Conservation (phyloP, 1,139 yeast species). For the Protomyces inundatus region DNA sequence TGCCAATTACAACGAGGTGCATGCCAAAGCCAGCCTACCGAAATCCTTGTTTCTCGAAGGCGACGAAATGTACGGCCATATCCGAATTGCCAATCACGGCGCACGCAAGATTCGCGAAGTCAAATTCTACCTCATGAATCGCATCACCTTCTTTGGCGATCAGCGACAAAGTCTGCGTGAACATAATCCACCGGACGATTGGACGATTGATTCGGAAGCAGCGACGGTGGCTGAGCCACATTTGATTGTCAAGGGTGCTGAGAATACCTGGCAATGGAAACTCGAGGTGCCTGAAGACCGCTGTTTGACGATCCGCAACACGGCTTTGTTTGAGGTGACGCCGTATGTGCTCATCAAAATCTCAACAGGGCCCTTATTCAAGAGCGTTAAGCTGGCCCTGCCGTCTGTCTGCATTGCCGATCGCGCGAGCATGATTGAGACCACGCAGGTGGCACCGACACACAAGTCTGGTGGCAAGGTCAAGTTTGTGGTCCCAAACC, state of each 20-base stretch:
- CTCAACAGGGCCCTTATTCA: conserved; percentile 15
- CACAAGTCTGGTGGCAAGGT: conserved; percentile 3
- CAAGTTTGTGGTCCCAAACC: conserved; percentile 5
- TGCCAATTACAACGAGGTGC: conserved; percentile 20
- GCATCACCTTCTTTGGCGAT: conserved; percentile 22
- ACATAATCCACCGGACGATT: conserved; percentile 3
- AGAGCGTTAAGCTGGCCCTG: conserved; percentile 3
- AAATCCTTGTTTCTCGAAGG: conserved; percentile 11
- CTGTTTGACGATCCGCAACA: conserved; percentile 16
- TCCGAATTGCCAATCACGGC: conserved; percentile 18
- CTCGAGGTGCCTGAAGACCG: conserved; percentile 8
- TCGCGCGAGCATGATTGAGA: conserved; percentile 6
- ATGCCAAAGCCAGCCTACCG: conserved; percentile 13
- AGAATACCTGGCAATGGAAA: conserved; percentile 13
- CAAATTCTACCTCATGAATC: conserved; percentile 13
- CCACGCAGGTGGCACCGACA: neutral
- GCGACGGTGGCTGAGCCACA: conserved; percentile 8
- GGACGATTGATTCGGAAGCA: conserved; percentile 2
- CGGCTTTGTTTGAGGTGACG: conserved; percentile 24
- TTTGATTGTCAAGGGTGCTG: conserved; percentile 1
- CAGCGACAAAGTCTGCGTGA: conserved; percentile 5
- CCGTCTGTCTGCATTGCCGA: conserved; percentile 12
- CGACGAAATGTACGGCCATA: conserved; percentile 3
- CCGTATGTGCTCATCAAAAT: conserved; percentile 17
- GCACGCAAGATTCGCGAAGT: conserved; percentile 20